These are phyloP conservation scores for Colletotrichum cereale DNA, from an alignment of 2,329 filamentous ascomycete species.

Conservation along the genomic window DNA sequence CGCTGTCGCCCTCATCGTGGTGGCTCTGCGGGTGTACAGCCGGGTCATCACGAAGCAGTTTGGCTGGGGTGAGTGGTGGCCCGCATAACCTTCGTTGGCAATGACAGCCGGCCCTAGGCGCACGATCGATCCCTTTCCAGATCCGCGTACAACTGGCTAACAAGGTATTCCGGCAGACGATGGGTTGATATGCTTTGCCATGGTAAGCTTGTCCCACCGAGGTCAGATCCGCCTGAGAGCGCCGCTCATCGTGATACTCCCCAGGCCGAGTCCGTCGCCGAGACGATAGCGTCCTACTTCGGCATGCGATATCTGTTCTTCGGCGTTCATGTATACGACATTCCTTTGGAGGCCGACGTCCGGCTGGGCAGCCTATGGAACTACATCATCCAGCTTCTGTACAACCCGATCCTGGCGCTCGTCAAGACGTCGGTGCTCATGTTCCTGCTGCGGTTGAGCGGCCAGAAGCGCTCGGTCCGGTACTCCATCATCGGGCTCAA, in stretches of 20 bases:
- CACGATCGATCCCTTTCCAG: background rate
- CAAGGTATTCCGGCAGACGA: constrained; percentile 7
- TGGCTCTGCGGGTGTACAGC: constrained; percentile 32
- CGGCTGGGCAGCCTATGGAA: constrained; percentile 44
- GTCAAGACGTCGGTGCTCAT: constrained; percentile 52
- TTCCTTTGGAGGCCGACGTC: constrained; percentile 28
- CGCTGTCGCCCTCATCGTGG: constrained; percentile 16
- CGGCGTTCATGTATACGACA: constrained; percentile 33
- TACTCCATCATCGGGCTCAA: constrained; percentile 48
- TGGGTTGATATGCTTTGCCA: constrained; percentile 34
- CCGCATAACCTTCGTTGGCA: background rate
- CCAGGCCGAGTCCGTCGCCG: constrained; percentile 32
- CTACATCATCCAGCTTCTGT: constrained; percentile 51
- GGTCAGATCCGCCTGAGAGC: no score
- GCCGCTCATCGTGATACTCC: background rate
- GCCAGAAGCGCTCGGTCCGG: constrained; percentile 47
- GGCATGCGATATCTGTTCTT: constrained; percentile 33
- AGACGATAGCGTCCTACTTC: constrained; percentile 33
- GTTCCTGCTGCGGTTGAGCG: constrained; percentile 51
- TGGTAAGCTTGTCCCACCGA: constrained; percentile 3
- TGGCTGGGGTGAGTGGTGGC: constrained; percentile 31
- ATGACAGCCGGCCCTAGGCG: background rate
- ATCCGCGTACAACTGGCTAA: constrained; percentile 1
- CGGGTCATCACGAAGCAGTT: constrained; percentile 35
- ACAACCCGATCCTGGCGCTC: constrained; percentile 52